phyloP scores from a whole-genome alignment of 1,284 basidiomycete genomes.

The Leccinum cinnamomeum region DNA sequence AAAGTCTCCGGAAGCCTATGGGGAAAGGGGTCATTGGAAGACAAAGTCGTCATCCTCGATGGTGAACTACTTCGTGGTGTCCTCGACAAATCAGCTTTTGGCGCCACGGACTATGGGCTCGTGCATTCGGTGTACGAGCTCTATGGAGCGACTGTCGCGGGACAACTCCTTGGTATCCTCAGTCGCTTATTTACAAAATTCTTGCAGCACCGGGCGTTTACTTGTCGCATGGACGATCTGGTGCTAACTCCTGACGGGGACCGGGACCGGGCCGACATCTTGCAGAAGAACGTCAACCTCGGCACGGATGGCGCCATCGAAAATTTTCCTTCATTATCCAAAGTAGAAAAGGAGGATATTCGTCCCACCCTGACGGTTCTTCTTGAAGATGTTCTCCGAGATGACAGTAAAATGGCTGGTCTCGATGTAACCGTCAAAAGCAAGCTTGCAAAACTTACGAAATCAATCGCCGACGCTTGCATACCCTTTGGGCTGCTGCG shows the following conservation, averaged over 20 bases:
- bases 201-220: slow-evolving; percentile 95
- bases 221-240: slow-evolving; percentile 97
- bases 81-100: slow-evolving; percentile 97
- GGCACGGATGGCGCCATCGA: slow-evolving; percentile 90
- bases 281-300: slow-evolving; percentile 68
- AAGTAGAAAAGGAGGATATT: slow-evolving; percentile 51
- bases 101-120: slow-evolving; percentile 93
- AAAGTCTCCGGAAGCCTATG: slow-evolving; percentile 87
- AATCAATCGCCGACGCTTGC: slow-evolving; percentile 87
- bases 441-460: slow-evolving; percentile 83
- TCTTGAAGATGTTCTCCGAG: slow-evolving; percentile 95
- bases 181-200: slow-evolving; percentile 96
- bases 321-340: slow-evolving; percentile 75
- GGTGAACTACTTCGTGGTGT: slow-evolving; percentile 93
- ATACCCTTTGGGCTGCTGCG: slow-evolving; percentile 89
- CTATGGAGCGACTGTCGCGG: slow-evolving; percentile 91
- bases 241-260: slow-evolving; percentile 80
- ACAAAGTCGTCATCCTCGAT: slow-evolving; percentile 87
- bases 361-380: slow-evolving; percentile 53
- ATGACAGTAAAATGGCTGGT: slow-evolving; percentile 97
- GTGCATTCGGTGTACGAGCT: slow-evolving; percentile 99
- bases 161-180: slow-evolving; percentile 89
- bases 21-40: slow-evolving; percentile 79
- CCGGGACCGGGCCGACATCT: slow-evolving; percentile 63
- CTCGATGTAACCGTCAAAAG: slow-evolving; percentile 88